Conservation (phyloP, 2,329 filamentous ascomycete genomes). For the Venturia pyrina region DNA sequence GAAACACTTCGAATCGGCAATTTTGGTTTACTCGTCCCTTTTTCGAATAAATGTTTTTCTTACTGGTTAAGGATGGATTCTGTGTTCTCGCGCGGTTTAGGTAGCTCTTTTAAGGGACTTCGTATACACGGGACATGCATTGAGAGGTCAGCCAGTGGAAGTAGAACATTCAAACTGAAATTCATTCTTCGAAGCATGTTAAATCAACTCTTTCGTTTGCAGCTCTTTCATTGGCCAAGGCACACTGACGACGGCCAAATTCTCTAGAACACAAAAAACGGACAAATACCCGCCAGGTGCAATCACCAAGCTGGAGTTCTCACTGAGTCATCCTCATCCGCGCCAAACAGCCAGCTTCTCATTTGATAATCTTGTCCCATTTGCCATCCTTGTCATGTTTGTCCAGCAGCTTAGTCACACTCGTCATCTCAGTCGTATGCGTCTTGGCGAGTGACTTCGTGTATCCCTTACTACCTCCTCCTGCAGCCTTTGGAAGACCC, state of each 20-base stretch:
- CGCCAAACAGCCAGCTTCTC: neutral
- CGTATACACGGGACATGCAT: too few species aligned
- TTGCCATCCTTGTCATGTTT: neutral
- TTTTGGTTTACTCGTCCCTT: too few species aligned
- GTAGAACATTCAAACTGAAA: too few species aligned
- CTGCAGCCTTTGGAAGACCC: neutral
- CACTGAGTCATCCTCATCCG: neutral
- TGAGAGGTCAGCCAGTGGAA: too few species aligned
- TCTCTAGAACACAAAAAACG: neutral
- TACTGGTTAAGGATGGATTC: too few species aligned
- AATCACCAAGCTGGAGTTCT: neutral
- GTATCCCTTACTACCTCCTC: neutral
- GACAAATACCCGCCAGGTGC: neutral
- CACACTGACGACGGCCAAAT: neutral
- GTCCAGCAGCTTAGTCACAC: neutral
- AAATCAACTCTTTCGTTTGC: too few species aligned
- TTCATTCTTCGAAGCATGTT: too few species aligned
- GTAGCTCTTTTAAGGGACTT: too few species aligned
- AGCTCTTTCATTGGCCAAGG: neutral
- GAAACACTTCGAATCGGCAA: too few species aligned
- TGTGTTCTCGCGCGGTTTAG: too few species aligned
- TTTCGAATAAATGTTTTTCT: too few species aligned
- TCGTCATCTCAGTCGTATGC: neutral
- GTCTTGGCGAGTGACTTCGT: neutral
- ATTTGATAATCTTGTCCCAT: neutral